A percentile compares a stretch with the other conserved stretches of the same genome.
Evolutionary conservation across 306 rosid genomes (phyloP).

Genomic region (Begonia loranthoides): DNA sequence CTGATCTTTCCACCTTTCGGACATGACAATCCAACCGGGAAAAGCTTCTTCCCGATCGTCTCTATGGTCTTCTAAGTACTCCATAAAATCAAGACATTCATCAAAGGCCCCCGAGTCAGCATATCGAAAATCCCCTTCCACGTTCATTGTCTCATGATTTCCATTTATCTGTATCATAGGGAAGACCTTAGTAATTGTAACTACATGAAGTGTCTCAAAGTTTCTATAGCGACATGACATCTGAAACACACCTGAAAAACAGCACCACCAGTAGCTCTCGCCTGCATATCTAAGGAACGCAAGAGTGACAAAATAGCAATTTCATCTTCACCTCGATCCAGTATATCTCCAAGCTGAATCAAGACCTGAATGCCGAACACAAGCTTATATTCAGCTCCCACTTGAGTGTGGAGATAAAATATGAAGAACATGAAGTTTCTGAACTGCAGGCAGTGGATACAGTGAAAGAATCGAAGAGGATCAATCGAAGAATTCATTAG

Average conservation of each 20-base stretch:
- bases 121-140: conserved; percentile 91
- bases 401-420: too few species aligned
- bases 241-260: conserved; percentile 61
- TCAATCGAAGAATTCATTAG: too few species aligned
- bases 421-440: neutral
- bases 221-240: too few species aligned
- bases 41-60: conserved; percentile 61
- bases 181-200: too few species aligned
- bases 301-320: conserved; percentile 84
- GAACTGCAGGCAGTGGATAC: too few species aligned
- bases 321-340: conserved; percentile 94
- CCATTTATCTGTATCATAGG: conserved; percentile 56
- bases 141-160: conserved; percentile 92
- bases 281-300: conserved; percentile 69
- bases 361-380: conserved; percentile 35
- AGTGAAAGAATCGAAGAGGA: too few species aligned
- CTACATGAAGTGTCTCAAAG: too few species aligned
- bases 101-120: conserved; percentile 69
- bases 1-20: conserved; percentile 43
- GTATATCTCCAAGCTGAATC: conserved; percentile 90
- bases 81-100: conserved; percentile 67
- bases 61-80: conserved; percentile 39
- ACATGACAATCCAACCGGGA: conserved; percentile 53
- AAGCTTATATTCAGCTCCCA: too few species aligned
- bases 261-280: conserved; percentile 82